These are phyloP conservation scores for Thraustochytrium striatum DNA, from an alignment of 352 stramenopile genomes.

Conservation along the genomic window DNA sequence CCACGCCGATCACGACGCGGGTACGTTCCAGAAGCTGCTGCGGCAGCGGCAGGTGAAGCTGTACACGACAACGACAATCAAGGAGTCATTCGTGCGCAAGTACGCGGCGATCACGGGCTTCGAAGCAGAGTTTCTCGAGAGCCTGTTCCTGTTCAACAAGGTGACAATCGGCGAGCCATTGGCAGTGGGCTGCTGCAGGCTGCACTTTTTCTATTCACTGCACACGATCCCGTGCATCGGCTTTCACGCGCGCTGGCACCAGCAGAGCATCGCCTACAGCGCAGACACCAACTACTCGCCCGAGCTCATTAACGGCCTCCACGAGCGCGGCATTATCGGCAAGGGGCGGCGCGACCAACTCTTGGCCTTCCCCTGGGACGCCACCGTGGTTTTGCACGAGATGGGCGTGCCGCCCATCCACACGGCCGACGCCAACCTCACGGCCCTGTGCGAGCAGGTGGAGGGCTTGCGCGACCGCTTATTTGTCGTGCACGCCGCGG, in stretches of 20 bases:
- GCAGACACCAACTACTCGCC: conserved; percentile 90
- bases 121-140: conserved; percentile 76
- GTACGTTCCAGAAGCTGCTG: conserved; percentile 92
- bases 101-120: conserved; percentile 88
- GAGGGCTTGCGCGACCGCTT: conserved; percentile 67
- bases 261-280: conserved; percentile 71
- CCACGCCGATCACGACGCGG: conserved; percentile 91
- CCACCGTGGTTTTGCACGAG: conserved; percentile 87
- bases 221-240: conserved; percentile 91
- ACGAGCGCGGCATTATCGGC: conserved; percentile 75
- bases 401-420: conserved; percentile 88
- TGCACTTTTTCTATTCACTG: conserved; percentile 91
- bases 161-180: conserved; percentile 85
- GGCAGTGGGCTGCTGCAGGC: conserved; percentile 82
- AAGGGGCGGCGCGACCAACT: conserved; percentile 74
- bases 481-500: conserved; percentile 82
- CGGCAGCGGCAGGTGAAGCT: conserved; percentile 84
- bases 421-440: conserved; percentile 79
- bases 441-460: conserved; percentile 74
- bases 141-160: conserved; percentile 49
- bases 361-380: conserved; percentile 83
- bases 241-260: conserved; percentile 69
- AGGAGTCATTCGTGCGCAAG: conserved; percentile 91
- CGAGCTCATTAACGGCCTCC: conserved; percentile 69
- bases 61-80: conserved; percentile 93